A percentile compares a stretch with the other conserved stretches of the same genome.
These are phyloP conservation scores for Hemileccinum rubropunctum DNA, from an alignment of 768 basidiomycete genomes.

Conservation along the genomic window DNA sequence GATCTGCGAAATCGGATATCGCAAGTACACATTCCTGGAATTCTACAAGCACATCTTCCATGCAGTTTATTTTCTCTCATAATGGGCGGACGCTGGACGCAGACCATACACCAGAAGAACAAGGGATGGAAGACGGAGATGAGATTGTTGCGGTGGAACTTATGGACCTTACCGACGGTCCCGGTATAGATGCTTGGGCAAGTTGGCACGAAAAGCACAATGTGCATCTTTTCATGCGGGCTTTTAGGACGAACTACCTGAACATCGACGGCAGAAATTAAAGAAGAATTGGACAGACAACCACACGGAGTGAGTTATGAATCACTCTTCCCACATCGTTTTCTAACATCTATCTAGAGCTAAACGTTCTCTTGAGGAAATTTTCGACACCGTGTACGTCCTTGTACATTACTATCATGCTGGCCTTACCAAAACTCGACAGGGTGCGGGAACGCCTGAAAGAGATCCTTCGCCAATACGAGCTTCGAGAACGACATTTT, in stretches of 20 bases:
- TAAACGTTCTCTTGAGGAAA: conserved; percentile 70
- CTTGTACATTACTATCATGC: neutral
- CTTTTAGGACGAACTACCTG: conserved; percentile 60
- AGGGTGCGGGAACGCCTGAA: conserved; percentile 86
- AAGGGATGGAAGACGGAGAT: conserved; percentile 84
- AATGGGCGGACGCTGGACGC: conserved; percentile 76
- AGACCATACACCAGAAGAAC: conserved; percentile 83
- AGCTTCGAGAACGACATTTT: conserved; percentile 88
- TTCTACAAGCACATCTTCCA: conserved; percentile 39
- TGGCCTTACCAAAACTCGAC: conserved; percentile 5
- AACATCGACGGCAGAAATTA: conserved; percentile 64
- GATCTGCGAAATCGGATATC: conserved; percentile 49
- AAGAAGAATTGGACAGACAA: conserved; percentile 81
- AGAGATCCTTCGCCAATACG: conserved; percentile 83
- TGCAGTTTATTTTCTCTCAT: conserved; percentile 86
- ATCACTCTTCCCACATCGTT: neutral
- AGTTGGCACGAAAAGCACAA: conserved; percentile 22
- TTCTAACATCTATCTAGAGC: conserved; percentile 46
- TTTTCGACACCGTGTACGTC: conserved; percentile 82
- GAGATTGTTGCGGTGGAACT: conserved; percentile 87
- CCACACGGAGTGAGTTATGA: conserved; percentile 60
- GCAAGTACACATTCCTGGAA: conserved; percentile 44
- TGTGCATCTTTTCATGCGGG: conserved; percentile 1
- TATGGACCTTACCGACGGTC: conserved; percentile 82
- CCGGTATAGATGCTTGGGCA: conserved; percentile 62